These are phyloP conservation scores for Meredithiella fracta DNA, from an alignment of 2,329 filamentous ascomycete species.

Conservation along the genomic window DNA sequence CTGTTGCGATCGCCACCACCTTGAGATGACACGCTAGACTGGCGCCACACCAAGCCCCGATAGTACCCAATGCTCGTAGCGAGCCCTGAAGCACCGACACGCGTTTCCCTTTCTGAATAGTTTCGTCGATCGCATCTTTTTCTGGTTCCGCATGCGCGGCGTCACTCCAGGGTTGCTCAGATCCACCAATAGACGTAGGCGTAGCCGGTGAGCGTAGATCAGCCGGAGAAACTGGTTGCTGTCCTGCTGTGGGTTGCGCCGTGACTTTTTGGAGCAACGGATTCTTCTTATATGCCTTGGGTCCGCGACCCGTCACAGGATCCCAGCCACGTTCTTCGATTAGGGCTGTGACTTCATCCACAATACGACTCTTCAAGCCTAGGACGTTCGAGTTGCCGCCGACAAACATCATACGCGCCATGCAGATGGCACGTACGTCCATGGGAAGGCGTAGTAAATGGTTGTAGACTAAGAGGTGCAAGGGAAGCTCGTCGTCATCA, in stretches of 20 bases:
- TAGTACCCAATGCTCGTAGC: slow-evolving; percentile 48
- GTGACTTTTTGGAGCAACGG: slow-evolving; percentile 24
- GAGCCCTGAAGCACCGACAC: slow-evolving; percentile 31
- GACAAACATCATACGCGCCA: slow-evolving; percentile 74
- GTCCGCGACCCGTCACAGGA: slow-evolving; percentile 52
- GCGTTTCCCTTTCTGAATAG: slow-evolving; percentile 29
- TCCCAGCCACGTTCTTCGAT: slow-evolving; percentile 61
- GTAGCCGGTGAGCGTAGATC: slow-evolving; percentile 16
- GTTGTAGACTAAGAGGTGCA: slow-evolving; percentile 62
- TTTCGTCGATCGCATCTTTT: slow-evolving; percentile 40
- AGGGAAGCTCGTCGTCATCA: slow-evolving; percentile 73
- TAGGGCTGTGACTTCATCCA: slow-evolving; percentile 56
- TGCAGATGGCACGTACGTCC: slow-evolving; percentile 70
- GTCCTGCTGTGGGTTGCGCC: slow-evolving; percentile 6
- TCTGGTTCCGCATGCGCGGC: slow-evolving; percentile 32
- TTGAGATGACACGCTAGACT: slow-evolving; percentile 54
- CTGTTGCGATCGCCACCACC: slow-evolving; percentile 48
- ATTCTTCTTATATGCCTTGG: slow-evolving; percentile 36
- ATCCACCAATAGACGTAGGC: slow-evolving; percentile 17
- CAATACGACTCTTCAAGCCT: slow-evolving; percentile 59
- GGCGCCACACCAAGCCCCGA: slow-evolving; percentile 60
- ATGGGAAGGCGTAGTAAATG: slow-evolving; percentile 59
- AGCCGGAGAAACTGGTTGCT: background rate
- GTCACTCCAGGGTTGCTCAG: slow-evolving; percentile 23
- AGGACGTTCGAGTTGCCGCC: slow-evolving; percentile 67